Conservation (phyloP, 1,284 basidiomycete species). For the Ustilago crameri region DNA sequence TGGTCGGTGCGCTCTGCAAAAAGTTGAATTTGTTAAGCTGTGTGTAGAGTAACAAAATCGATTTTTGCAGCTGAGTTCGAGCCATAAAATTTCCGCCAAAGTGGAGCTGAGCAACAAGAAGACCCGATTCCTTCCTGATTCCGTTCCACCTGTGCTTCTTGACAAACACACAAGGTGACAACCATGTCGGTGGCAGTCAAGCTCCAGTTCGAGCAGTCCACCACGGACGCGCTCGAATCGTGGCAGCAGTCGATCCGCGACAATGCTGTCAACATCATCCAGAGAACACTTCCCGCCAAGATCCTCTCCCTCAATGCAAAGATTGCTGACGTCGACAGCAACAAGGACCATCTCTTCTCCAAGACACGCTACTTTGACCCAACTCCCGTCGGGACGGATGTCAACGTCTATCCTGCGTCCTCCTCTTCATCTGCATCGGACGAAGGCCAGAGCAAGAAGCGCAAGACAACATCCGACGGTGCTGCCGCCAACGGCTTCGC, state of each 20-base stretch:
- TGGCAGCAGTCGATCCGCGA: conserved; percentile 41
- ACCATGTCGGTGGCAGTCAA: conserved; percentile 43
- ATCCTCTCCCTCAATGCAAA: conserved; percentile 44
- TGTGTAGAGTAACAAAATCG: too few species aligned
- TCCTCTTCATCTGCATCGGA: conserved; percentile 1
- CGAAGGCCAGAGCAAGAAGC: conserved; percentile 31
- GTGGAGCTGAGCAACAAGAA: conserved; percentile 10
- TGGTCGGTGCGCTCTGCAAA: conserved; percentile 16
- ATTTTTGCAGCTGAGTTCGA: not conserved
- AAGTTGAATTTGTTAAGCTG: conserved; percentile 7
- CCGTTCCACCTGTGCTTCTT: too few species aligned
- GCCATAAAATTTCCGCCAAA: conserved; percentile 2
- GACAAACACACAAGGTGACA: not conserved
- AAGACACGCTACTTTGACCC: conserved; percentile 38
- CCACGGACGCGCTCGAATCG: conserved; percentile 32
- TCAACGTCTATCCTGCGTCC: conserved; percentile 17
- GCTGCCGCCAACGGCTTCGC: conserved; percentile 11
- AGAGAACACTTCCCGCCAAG: conserved; percentile 42
- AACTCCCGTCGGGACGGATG: conserved; percentile 16
- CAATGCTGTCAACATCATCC: conserved; percentile 44
- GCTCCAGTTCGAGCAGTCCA: conserved; percentile 39
- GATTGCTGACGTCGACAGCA: conserved; percentile 23
- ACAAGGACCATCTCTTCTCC: conserved; percentile 33
- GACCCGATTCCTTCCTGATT: not conserved
- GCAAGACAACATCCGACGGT: conserved; percentile 23